Evolutionary conservation across 2,329 filamentous ascomycete species (phyloP), one percentile per base, ranked within the genome.

Genomic region (Sarocladium strictum): DNA sequence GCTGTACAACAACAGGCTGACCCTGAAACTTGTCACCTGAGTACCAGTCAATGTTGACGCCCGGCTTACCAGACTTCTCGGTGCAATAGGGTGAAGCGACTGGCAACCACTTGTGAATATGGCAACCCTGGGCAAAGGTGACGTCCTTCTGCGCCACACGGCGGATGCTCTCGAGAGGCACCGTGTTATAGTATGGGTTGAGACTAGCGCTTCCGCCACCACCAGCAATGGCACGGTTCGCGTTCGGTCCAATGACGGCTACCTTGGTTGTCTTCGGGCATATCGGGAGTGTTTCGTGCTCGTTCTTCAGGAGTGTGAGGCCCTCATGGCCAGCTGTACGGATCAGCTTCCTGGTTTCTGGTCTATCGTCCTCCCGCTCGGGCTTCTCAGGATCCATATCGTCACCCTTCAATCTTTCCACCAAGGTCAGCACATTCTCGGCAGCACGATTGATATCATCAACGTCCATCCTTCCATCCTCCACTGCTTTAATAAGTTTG

Each of bases 181-280:
- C 74, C 2, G 82, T 84, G 59, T 75, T 83, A 66, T 87, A 87
- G 66, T 87, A 87, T 0, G 85, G 83, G 63, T 86, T 86, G 49
- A 87, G 69, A 58, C 81, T 85, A 17, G 85, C 84, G 62, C 84
- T 87, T 51, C 85, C 84, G 38, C 84, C 84, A 51, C 85, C 84
- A 15, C 80, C 81, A n/a, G 81, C 83, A 58, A 87, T 85, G 0
- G 84, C 80, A 54, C 83, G 73, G 64, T 86, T 85, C 19, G 83
- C 83, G 58, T 87, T 87, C 1, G 84, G 84, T 0, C 84, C 84
- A 53, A 87, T 86, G 56, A 87, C 76, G 3, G 84, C 84, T 55
- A 87, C 76, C 63, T 77, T 85, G 55, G 76, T 76, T 15, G 76
- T 77, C 24, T 72, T 73, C 6, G 74, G 67, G 57, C 77, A 73